Conservation (phyloP, 768 basidiomycete genomes). For the Boletales sp. region DNA sequence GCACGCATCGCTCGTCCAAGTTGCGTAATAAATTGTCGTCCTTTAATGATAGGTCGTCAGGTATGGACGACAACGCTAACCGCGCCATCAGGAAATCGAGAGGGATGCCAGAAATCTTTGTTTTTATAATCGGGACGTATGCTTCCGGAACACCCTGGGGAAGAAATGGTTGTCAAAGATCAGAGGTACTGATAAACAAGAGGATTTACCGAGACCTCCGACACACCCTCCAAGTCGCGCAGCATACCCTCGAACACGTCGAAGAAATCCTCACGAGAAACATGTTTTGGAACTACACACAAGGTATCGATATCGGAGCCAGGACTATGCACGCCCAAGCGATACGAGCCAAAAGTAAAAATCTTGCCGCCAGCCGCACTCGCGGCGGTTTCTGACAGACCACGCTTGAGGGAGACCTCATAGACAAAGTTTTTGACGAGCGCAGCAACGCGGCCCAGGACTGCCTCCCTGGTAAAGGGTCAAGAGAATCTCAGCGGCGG, state of each 20-base stretch:
- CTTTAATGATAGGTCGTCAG: slow-evolving; percentile 84
- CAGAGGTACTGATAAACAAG: not conserved
- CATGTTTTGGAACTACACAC: slow-evolving; percentile 95
- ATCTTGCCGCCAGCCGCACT: slow-evolving; percentile 95
- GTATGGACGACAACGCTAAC: slow-evolving; percentile 80
- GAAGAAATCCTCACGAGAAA: slow-evolving; percentile 95
- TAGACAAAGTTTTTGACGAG: slow-evolving; percentile 93
- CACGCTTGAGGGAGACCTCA: slow-evolving; percentile 70
- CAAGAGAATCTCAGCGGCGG: slow-evolving; percentile 19
- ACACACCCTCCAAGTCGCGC: slow-evolving; percentile 73
- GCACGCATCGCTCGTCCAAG: slow-evolving; percentile 90
- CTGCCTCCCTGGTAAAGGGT: slow-evolving; percentile 68
- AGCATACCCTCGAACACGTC: slow-evolving; percentile 88
- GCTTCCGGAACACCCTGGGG: slow-evolving; percentile 92
- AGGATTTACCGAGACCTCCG: slow-evolving; percentile 81
- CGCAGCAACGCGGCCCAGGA: slow-evolving; percentile 84
- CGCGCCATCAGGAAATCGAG: slow-evolving; percentile 94
- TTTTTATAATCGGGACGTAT: slow-evolving; percentile 92
- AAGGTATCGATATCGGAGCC: slow-evolving; percentile 98
- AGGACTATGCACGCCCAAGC: slow-evolving; percentile 95
- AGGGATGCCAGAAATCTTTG: slow-evolving; percentile 87
- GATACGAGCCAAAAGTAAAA: slow-evolving; percentile 98
- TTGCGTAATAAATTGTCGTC: slow-evolving; percentile 92
- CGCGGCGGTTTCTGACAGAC: slow-evolving; percentile 86
- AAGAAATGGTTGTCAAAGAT: slow-evolving; percentile 3